Evolutionary conservation across 2,329 filamentous ascomycete species (phyloP), one percentile per base, ranked within the genome.

Genomic region (Diaporthe nobilis): DNA sequence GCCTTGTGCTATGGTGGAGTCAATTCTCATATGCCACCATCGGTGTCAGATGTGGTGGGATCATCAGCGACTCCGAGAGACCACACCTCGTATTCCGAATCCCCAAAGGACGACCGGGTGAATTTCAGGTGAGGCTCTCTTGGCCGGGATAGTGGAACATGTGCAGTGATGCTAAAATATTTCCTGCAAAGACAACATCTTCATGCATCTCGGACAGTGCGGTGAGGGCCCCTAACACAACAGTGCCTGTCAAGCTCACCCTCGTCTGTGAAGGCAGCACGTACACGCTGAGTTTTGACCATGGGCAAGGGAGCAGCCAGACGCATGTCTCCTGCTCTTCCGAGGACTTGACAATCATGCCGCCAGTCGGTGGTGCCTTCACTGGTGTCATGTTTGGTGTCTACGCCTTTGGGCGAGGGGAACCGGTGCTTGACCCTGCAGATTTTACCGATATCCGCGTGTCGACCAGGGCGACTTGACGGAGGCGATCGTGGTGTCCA

Each of bases 1-100:
- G 90, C 0, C 82, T 87, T 0, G 87, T 88, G 0, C 79, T 91
- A 0, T 91, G 88, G 86, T 90, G 88, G 87, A 90, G 86, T 61
- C 86, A 89, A 12, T 84, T 82, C 72, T 85, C 84, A 0, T 83
- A 84, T 55, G 81, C 82, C 9, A 79, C 82, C 0, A 78, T 82
- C 20, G 82, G 82, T 31, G 58, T 85, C 1, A 79, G 80, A 3
- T 72, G 80, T 1, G 73, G 78, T 6, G 79, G 80, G 58, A 47
- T 57, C 10, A 55, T 75, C 37, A 70, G 74, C 15, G 78, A 77
- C 17, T 39, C 73, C 12, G 13, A 51, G 55, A 28, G 70, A 74
- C 25, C 74, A 71, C 44, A 78, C 75, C 58, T 82, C 9, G 39
- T 78, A 0, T 57, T 63, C n/a, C 79, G 79, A n/a, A 68, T 70